Base-by-base conservation (phyloP, 2,329 filamentous ascomycete species). In the Ceratocystis papillata region DNA sequence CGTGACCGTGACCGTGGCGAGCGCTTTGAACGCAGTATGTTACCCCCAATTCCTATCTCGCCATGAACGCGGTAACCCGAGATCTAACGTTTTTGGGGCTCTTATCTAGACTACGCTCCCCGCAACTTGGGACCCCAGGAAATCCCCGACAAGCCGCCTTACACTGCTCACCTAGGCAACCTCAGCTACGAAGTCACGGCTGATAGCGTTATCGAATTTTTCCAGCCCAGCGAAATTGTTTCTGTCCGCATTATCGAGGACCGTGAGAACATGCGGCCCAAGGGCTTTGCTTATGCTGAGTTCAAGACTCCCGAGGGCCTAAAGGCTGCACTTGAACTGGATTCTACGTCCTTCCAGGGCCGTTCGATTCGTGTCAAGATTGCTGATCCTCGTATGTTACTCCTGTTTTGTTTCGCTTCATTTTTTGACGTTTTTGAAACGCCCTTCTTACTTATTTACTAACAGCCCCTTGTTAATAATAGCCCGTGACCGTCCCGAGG, bases 221-320 rank as follows among this genome's bases (percentile, higher is more conserved):
- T 99, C 74, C 79, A 81, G 64, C 89, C 82, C 66, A 96, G 93
- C 76, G 83, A 90, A 70, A 87, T 96, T 71, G 88, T 88, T 70
- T 96, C 86, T 74, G 90, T 99, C 70, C 89, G 94, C 73, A 91
- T 99, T 72, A 96, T 99, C 70, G 93, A 96, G 79, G 95, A 99
- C 77, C 94, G 93, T 74, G 82, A 96, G 75, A 88, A 94, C 74
- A 86, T 88, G 76, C 91, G 92, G 73, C 94, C 94, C 70, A 99
- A 99, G 81, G 94, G 94, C 62, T 99, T 99, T 73, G 94, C 93
- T 69, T 99, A 99, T 75, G 93, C 96, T 70, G 94, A 99, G 76
- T 99, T 99, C 73, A 85, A 82, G 70, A 87, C 85, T 63, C 79
- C 94, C 57, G 93, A 97, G 62, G 93, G 93, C 68, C 80, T 99